phyloP scores from a whole-genome alignment of 2,329 filamentous ascomycete species.

The Metarhizium sp. region DNA sequence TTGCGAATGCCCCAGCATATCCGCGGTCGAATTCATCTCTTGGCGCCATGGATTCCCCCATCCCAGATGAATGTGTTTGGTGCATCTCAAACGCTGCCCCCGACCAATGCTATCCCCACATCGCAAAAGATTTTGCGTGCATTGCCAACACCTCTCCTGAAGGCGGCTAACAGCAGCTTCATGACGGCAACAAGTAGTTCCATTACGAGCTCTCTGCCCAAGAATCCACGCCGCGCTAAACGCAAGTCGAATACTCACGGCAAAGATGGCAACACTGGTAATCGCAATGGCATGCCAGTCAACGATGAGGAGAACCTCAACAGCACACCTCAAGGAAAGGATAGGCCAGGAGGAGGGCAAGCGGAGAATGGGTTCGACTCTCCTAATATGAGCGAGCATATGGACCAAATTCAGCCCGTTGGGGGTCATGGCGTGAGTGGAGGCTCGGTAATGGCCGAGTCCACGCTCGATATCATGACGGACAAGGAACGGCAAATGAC shows the following conservation, averaged over 20 bases:
- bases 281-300: conserved; percentile 25
- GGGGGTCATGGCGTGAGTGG: conserved; percentile 12
- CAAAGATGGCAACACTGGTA: conserved; percentile 23
- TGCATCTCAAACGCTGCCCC: conserved; percentile 62
- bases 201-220: conserved; percentile 69
- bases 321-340: conserved; percentile 16
- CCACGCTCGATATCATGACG: conserved; percentile 51
- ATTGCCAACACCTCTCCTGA: conserved; percentile 81
- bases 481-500: conserved; percentile 63
- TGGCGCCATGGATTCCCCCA: conserved; percentile 95
- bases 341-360: conserved; percentile 12
- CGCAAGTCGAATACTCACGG: conserved; percentile 39
- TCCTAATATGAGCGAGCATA: conserved; percentile 32
- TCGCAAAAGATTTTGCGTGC: conserved; percentile 86
- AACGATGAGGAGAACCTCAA: conserved; percentile 43
- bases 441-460: conserved; percentile 32
- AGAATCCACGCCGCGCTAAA: conserved; percentile 51
- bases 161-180: conserved; percentile 91
- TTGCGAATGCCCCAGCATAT: conserved; percentile 95
- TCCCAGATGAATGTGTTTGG: conserved; percentile 81
- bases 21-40: conserved; percentile 82
- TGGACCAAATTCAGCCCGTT: conserved; percentile 35
- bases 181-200: conserved; percentile 86
- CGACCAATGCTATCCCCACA: conserved; percentile 78
- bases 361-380: conserved; percentile 12